Conservation (phyloP, 345 rosid genomes). For the Turnera subulata region DNA sequence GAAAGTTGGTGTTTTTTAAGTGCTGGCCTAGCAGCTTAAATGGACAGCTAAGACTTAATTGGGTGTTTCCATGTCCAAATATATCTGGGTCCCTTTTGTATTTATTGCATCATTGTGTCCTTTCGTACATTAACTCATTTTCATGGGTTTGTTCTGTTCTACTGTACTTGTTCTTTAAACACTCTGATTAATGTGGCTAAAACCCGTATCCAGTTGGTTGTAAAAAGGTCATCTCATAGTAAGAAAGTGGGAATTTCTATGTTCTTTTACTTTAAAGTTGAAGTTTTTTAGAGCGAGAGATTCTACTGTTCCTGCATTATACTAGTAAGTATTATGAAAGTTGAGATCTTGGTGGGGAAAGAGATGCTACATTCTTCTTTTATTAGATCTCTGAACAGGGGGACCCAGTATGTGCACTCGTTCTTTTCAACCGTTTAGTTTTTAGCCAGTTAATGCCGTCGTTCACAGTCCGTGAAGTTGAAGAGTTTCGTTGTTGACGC, state of each 20-base stretch:
- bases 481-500: slow-evolving; percentile 28
- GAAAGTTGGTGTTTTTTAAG: slow-evolving; percentile 24
- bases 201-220: slow-evolving; percentile 6
- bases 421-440: slow-evolving; percentile 32
- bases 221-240: slow-evolving; percentile 12
- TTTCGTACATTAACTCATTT: neutral
- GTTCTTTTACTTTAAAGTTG: slow-evolving; percentile 28
- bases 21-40: slow-evolving; percentile 16
- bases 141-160: slow-evolving; percentile 2
- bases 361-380: slow-evolving; percentile 16
- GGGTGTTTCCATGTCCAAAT: slow-evolving; percentile 16
- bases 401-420: slow-evolving; percentile 21
- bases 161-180: slow-evolving; percentile 12
- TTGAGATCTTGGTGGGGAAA: slow-evolving; percentile 37
- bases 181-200: neutral
- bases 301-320: slow-evolving; percentile 37
- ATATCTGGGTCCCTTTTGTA: slow-evolving; percentile 28
- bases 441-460: slow-evolving; percentile 33
- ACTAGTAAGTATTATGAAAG: too few species aligned
- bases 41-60: slow-evolving; percentile 17
- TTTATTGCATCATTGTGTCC: slow-evolving; percentile 19
- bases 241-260: slow-evolving; percentile 7
- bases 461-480: slow-evolving; percentile 28
- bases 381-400: slow-evolving; percentile 36
- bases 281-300: slow-evolving; percentile 24